Percentiles rank a stretch among this genome's conserved stretches.
Evolutionary conservation across 2,329 filamentous ascomycete species (phyloP).

Genomic region (Dactylellina sp.): DNA sequence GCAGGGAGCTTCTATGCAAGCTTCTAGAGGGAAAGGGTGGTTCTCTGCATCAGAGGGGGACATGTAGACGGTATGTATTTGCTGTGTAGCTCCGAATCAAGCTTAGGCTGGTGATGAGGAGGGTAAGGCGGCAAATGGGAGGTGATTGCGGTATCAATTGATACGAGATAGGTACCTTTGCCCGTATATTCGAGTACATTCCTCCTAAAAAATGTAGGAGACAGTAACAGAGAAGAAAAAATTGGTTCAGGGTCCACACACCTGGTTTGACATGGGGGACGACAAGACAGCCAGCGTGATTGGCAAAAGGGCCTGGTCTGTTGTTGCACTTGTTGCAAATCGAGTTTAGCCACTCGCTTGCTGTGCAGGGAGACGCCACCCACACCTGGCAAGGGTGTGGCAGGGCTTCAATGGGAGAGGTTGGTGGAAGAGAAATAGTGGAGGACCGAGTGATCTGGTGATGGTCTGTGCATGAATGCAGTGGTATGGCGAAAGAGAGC

Average conservation of each 20-base stretch:
- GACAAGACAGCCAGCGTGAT: slow-evolving; percentile 17
- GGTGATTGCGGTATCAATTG: neutral
- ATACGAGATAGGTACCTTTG: slow-evolving; percentile 29
- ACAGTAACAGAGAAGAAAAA: slow-evolving; percentile 22
- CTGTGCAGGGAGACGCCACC: slow-evolving; percentile 44
- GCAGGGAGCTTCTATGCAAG: slow-evolving; percentile 23
- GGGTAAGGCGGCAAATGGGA: neutral
- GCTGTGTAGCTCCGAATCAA: slow-evolving; percentile 5
- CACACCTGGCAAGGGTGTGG: slow-evolving; percentile 54
- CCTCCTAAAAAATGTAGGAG: slow-evolving; percentile 31
- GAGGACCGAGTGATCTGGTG: no score
- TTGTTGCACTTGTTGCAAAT: slow-evolving; percentile 57
- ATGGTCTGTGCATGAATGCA: slow-evolving; percentile 36
- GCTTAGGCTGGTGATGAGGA: slow-evolving; percentile 1
- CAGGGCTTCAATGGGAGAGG: slow-evolving; percentile 5
- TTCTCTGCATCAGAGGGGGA: neutral
- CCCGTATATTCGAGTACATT: slow-evolving; percentile 8
- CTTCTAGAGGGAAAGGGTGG: slow-evolving; percentile 19
- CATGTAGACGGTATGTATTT: slow-evolving; percentile 36
- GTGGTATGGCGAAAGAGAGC: neutral
- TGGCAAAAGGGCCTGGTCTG: slow-evolving; percentile 40
- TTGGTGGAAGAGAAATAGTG: no score
- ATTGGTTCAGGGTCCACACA: slow-evolving; percentile 51
- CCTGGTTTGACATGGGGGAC: slow-evolving; percentile 34
- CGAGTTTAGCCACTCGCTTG: slow-evolving; percentile 55